Percentiles rank a stretch among this genome's conserved stretches.
Conservation (phyloP, 140 eudicot species). For the Cichorium intybus region DNA sequence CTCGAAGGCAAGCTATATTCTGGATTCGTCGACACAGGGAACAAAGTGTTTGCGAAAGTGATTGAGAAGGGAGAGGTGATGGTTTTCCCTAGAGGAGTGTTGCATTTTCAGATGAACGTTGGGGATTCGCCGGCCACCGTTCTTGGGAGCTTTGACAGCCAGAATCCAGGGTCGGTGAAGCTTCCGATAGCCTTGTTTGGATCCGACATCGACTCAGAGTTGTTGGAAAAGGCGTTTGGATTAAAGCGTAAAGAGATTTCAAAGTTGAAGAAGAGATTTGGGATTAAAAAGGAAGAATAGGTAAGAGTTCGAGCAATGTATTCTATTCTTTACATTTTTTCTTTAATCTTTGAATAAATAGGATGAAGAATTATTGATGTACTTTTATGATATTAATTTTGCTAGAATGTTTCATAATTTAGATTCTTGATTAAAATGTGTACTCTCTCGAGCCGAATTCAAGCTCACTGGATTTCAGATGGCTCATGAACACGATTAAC, state of each 20-base stretch:
- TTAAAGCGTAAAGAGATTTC: conserved; percentile 51
- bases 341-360: conserved; percentile 13
- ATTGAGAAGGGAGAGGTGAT: conserved; percentile 73
- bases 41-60: conserved; percentile 60
- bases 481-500: background rate
- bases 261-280: conserved; percentile 63
- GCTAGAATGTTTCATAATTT: background rate
- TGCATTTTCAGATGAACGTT: conserved; percentile 88
- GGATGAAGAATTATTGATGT: conserved; percentile 4
- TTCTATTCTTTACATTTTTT: conserved; percentile 12
- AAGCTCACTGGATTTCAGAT: background rate
- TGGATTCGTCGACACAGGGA: conserved; percentile 62
- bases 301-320: conserved; percentile 14
- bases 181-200: conserved; percentile 69
- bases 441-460: background rate
- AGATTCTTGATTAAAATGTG: background rate
- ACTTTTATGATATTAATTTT: background rate
- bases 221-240: conserved; percentile 86
- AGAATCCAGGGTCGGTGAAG: conserved; percentile 66
- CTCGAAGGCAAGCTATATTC: conserved; percentile 63
- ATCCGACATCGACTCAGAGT: conserved; percentile 52
- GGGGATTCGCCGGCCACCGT: conserved; percentile 56
- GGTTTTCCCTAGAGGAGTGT: conserved; percentile 72
- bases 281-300: conserved; percentile 23
- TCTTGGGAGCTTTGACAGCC: conserved; percentile 73